Percentiles rank a stretch among this genome's conserved stretches.
phyloP scores from a whole-genome alignment of 257 asterid genomes.

The Nicotiana attenuata region DNA sequence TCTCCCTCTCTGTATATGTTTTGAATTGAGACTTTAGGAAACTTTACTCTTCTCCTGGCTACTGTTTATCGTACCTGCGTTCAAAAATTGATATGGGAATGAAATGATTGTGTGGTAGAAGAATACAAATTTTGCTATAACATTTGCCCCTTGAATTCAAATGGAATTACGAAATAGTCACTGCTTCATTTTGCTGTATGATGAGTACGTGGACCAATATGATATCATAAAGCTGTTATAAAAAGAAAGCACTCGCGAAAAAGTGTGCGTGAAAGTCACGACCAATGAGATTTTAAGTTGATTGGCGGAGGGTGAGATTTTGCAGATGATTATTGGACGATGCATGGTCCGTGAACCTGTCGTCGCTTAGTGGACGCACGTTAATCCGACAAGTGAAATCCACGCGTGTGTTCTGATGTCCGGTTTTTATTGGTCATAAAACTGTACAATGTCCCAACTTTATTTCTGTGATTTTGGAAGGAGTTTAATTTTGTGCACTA shows the following conservation, averaged over 20 bases:
- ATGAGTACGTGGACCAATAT: background rate
- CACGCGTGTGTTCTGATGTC: background rate
- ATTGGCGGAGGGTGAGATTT: background rate
- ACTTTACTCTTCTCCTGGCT: background rate
- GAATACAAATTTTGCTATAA: background rate
- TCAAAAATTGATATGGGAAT: background rate
- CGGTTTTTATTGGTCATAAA: background rate
- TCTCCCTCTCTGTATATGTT: no score
- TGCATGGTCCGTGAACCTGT: background rate
- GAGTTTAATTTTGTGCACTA: no score
- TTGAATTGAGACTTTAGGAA: no score
- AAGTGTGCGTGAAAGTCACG: background rate
- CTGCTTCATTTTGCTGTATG: background rate
- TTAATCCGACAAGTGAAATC: background rate
- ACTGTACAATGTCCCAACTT: no score
- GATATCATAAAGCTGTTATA: background rate
- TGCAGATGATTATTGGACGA: background rate
- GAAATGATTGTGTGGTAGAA: background rate
- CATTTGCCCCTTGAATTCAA: background rate
- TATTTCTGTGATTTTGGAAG: no score
- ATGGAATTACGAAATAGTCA: background rate
- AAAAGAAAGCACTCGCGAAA: background rate
- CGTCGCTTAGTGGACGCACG: background rate
- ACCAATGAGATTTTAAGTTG: background rate
- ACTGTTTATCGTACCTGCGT: background rate